These are phyloP conservation scores for Houttuynia cordata DNA, from an alignment of 164 flowering plant species.

Conservation along the genomic window DNA sequence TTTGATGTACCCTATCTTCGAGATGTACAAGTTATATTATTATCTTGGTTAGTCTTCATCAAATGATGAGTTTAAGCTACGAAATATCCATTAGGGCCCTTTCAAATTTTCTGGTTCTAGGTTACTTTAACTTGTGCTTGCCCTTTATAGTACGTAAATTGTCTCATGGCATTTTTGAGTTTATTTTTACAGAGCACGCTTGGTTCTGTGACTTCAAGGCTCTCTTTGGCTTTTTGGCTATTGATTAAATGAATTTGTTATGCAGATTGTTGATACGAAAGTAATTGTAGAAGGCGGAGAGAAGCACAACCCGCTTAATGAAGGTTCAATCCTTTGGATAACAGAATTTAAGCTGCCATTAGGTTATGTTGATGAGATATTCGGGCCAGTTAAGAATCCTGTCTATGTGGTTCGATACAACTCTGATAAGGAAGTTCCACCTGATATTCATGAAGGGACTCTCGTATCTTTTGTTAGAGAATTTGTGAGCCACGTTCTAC, in stretches of 20 bases:
- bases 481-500: slow-evolving; percentile 66
- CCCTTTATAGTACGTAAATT: no score
- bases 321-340: slow-evolving; percentile 94
- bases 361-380: slow-evolving; percentile 80
- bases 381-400: slow-evolving; percentile 92
- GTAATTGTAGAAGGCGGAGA: slow-evolving; percentile 84
- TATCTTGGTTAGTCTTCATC: background rate
- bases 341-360: slow-evolving; percentile 55
- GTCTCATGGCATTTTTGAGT: no score
- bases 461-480: slow-evolving; percentile 64
- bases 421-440: slow-evolving; percentile 66
- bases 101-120: no score
- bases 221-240: background rate
- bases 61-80: background rate
- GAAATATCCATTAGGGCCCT: background rate
- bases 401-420: slow-evolving; percentile 81
- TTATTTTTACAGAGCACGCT: no score
- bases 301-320: slow-evolving; percentile 80
- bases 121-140: no score
- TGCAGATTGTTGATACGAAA: slow-evolving; percentile 61
- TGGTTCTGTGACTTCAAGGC: no score
- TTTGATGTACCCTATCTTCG: no score
- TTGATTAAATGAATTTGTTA: slow-evolving; percentile 1
- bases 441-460: slow-evolving; percentile 49
- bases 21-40: background rate